phyloP scores from a whole-genome alignment of 2,329 filamentous ascomycete genomes.

The Paecilomyces sp. region DNA sequence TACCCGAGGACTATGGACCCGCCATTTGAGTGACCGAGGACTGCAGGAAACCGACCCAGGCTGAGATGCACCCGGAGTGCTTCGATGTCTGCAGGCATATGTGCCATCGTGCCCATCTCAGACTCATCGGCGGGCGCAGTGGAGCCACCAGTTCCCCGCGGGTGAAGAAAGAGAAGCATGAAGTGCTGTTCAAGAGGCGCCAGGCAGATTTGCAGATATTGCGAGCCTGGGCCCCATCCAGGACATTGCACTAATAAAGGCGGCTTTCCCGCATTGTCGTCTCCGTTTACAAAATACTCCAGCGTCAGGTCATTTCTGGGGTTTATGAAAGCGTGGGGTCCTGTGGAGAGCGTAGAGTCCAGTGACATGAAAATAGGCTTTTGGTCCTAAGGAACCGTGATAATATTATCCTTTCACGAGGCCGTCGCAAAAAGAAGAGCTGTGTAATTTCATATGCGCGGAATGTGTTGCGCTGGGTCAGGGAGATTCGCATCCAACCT shows the following conservation, averaged over 20 bases:
- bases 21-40: slow-evolving; percentile 20
- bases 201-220: slow-evolving; percentile 13
- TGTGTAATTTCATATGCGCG: not conserved
- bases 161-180: slow-evolving; percentile 18
- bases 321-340: slow-evolving; percentile 11
- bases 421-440: too few relatives aligned
- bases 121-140: slow-evolving; percentile 3
- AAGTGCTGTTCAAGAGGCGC: slow-evolving; percentile 8
- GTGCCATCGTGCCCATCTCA: slow-evolving; percentile 13
- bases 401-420: too few relatives aligned
- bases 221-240: slow-evolving; percentile 16
- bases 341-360: slow-evolving; percentile 4
- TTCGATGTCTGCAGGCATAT: slow-evolving; percentile 18
- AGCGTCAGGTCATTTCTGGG: slow-evolving; percentile 10
- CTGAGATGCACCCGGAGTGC: slow-evolving; percentile 15
- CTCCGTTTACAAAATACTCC: slow-evolving; percentile 10
- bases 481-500: too few relatives aligned
- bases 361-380: not conserved
- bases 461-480: not conserved
- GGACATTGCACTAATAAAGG: slow-evolving; percentile 15
- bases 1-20: slow-evolving; percentile 20
- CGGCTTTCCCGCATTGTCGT: not conserved
- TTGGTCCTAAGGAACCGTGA: not conserved
- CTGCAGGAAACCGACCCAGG: slow-evolving; percentile 10
- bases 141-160: slow-evolving; percentile 17